Base-by-base conservation (phyloP, 192 early-diverging fungal genomes). In the Coemansia sp. region DNA sequence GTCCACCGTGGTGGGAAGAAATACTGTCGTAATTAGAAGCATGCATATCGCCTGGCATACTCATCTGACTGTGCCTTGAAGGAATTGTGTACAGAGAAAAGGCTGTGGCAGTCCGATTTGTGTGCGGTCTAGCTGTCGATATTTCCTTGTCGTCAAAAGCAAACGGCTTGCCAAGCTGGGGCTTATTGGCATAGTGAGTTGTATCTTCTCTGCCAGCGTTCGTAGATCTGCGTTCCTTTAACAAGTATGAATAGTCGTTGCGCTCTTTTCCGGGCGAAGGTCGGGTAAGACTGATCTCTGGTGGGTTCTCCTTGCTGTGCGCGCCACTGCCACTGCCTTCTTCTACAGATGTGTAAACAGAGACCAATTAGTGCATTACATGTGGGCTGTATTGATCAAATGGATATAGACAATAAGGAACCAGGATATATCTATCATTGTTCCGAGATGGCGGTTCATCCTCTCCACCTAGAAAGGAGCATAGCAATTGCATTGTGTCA, bases 181-280 rank as follows among this genome's bases (percentile, higher is more conserved):
- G 75, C 49, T 63, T 75, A 32, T 70, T 63, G 10, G 40, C 22
- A 43, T 19, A 44, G 45, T 56, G 58, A 46, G 59, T 40, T 39
- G 51, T 42, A 3, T 67, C 76, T 1, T 62, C 48, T n/a, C 61
- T 56, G 25, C 58, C 71, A 11, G 65, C 59, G 20, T 68, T 59
- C 12, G 67, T 63, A 32, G 75, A 77, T 53, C 67, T 66, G 50
- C 75, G 79, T 63, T 76, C 79, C n/a, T 57, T 64, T 14, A 77
- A 44, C 63, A 83, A 39, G 42, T 83, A 83, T 39, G 80, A 74
- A 43, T 83, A 83, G 56, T 83, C 75, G 64, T 83, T 83, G 72
- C 69, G 67, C 40, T 71, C 72, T 11, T n/a, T 20, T 7, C 41
- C 55, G 4, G 75, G 44, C 16, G 68, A 53, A 12, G 49, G 45